Base-by-base conservation (phyloP, 495 filamentous ascomycete genomes). In the Xeromyces bisporus region DNA sequence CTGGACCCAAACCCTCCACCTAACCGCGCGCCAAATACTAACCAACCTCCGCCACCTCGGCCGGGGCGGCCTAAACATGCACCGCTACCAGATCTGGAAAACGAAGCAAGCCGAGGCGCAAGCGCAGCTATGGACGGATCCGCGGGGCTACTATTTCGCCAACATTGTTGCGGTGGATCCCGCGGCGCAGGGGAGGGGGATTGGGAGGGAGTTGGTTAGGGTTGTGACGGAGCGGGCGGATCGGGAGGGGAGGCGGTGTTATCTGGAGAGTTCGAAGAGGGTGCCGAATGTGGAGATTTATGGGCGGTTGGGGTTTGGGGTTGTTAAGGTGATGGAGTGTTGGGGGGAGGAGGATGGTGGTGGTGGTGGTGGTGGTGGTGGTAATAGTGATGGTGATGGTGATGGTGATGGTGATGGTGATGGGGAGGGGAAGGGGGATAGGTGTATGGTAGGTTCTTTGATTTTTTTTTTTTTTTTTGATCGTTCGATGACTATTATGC, bases 81-180 rank as follows among this genome's bases (percentile, higher is more conserved):
- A 62, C 46, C 62, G 73, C 14, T 77, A 77, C 43, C 75, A 62
- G 51, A 72, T 74, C 45, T 77, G 73, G 73, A 77, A 77, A 35
- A 53, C 51, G 18, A 46, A 51, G n/a, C 71, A 76, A 46, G 50
- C 58, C 3, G 56, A 64, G 28, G 69, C 64, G 5, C 73, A 77
- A 33, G 43, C 46, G 7, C 48, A 60, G 28, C 52, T 76, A 6
- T 76, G 72, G 72, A 62, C 58, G 7, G 67, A 72, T 43, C 53
- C 53, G n/a, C 50, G 46, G 4, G 73, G 73, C 0, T 77, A 76
- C 41, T 77, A 75, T 37, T 76, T 77, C 35, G 67, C 71, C 36
- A 77, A 77, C 43, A 76, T 77, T 27, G 70, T 77, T 39, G 70
- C 72, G 5, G 71, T 77, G n/a, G 41, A 64, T 18, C 70, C 73